Percentiles rank a stretch among this genome's conserved stretches.
Evolutionary conservation across 164 flowering plant species (phyloP).

Genomic region (Liquidambar formosana): DNA sequence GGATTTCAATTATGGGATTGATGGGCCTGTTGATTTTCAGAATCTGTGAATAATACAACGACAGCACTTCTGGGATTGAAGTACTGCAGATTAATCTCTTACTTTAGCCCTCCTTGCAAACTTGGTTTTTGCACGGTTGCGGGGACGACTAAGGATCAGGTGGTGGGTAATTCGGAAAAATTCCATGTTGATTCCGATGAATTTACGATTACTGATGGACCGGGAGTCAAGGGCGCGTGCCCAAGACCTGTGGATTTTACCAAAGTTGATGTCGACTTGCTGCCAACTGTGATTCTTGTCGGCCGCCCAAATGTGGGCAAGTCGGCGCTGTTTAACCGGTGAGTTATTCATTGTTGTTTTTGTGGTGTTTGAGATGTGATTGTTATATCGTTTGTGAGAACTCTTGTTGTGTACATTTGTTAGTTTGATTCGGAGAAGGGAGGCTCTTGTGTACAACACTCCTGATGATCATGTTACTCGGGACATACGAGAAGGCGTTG

Average conservation of each 20-base stretch:
- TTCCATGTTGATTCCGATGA: constrained; percentile 6
- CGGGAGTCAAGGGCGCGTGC: constrained; percentile 2
- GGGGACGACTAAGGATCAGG: neutral
- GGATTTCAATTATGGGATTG: no score
- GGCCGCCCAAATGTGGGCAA: constrained; percentile 99
- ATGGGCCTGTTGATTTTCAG: constrained; percentile 7
- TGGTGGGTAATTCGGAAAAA: constrained; percentile 3
- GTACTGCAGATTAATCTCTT: neutral
- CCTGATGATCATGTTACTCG: constrained; percentile 97
- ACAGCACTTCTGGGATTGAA: neutral
- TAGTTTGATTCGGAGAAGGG: constrained; percentile 89
- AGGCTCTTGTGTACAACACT: constrained; percentile 95
- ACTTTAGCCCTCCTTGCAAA: neutral
- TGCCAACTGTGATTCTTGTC: constrained; percentile 77
- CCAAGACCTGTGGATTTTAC: constrained; percentile 61
- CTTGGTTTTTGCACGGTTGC: constrained; percentile 13
- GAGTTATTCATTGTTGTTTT: no score
- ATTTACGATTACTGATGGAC: neutral
- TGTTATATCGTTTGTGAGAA: no score
- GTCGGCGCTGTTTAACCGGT: constrained; percentile 95
- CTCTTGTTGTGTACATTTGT: neutral
- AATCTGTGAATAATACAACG: neutral
- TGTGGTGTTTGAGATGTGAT: no score
- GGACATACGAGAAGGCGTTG: constrained; percentile 91
- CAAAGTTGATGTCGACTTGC: constrained; percentile 53